phyloP scores from a whole-genome alignment of 805 yeast species.

The Yarrowia sp. region DNA sequence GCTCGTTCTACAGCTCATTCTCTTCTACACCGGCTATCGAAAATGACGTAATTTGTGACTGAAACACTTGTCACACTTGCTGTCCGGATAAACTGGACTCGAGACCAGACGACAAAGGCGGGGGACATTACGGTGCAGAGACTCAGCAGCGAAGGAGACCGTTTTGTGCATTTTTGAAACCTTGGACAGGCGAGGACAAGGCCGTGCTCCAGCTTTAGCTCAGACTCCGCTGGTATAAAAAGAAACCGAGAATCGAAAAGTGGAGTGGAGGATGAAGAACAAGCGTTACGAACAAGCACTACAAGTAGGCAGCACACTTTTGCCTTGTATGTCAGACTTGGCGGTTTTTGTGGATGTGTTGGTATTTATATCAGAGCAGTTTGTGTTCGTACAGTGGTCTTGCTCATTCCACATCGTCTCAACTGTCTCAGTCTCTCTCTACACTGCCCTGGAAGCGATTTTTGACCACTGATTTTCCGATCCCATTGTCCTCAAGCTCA shows the following conservation, averaged over 20 bases:
- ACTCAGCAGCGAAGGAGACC: slow-evolving; percentile 21
- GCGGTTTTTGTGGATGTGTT: too few species aligned
- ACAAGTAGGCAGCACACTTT: too few species aligned
- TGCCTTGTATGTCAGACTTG: too few species aligned
- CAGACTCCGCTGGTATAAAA: neutral
- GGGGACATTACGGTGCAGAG: slow-evolving; percentile 22
- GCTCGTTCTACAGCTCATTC: too few species aligned
- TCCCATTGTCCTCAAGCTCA: slow-evolving; percentile 13
- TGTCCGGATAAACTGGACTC: neutral
- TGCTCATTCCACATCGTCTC: too few species aligned
- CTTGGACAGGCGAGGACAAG: neutral
- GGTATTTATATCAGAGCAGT: too few species aligned
- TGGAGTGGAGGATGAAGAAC: neutral
- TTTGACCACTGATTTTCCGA: neutral
- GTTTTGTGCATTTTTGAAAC: slow-evolving; percentile 20
- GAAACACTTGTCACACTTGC: too few species aligned
- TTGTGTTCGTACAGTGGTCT: too few species aligned
- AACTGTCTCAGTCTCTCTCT: too few species aligned
- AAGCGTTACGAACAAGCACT: neutral
- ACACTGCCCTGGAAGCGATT: too few species aligned
- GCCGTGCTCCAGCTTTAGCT: neutral
- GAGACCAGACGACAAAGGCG: slow-evolving; percentile 1
- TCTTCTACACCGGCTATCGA: too few species aligned
- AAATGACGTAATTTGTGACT: too few species aligned
- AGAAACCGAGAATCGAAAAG: neutral